Conservation (phyloP, 306 rosid species). For the Luffa acutangula region DNA sequence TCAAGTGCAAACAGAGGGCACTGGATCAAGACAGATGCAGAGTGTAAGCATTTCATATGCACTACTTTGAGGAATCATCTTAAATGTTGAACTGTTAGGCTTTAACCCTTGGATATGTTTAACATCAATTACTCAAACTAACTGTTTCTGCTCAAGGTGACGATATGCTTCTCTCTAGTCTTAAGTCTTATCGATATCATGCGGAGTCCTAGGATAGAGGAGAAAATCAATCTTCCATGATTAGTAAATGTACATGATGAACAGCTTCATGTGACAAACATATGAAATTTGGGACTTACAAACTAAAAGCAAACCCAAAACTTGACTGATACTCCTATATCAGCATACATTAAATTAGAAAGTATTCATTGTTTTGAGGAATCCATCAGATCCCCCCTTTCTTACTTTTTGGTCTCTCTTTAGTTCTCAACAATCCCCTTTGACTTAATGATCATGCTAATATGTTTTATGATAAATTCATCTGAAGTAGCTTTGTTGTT, state of each 20-base stretch:
- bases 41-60: conserved; percentile 54
- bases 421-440: not conserved
- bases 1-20: conserved; percentile 49
- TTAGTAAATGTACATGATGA: not conserved
- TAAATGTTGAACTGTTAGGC: not conserved
- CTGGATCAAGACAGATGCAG: conserved; percentile 90
- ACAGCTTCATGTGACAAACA: not conserved
- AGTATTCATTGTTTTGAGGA: not conserved
- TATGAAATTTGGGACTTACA: not conserved
- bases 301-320: not conserved
- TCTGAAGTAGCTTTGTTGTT: conserved; percentile 18
- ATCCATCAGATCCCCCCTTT: not conserved
- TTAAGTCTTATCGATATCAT: not conserved
- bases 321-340: not conserved
- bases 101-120: not conserved
- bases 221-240: not conserved
- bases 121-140: not conserved
- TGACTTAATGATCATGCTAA: conserved; percentile 4
- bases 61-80: not conserved
- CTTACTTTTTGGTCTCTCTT: not conserved
- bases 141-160: not conserved
- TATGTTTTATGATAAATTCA: not conserved
- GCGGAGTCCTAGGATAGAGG: not conserved
- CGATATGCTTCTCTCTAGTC: not conserved
- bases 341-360: not conserved